Evolutionary conservation across 2,329 filamentous ascomycete species (phyloP), one percentile per base, ranked within the genome.

Genomic region (Proliferodiscus dingleyae): DNA sequence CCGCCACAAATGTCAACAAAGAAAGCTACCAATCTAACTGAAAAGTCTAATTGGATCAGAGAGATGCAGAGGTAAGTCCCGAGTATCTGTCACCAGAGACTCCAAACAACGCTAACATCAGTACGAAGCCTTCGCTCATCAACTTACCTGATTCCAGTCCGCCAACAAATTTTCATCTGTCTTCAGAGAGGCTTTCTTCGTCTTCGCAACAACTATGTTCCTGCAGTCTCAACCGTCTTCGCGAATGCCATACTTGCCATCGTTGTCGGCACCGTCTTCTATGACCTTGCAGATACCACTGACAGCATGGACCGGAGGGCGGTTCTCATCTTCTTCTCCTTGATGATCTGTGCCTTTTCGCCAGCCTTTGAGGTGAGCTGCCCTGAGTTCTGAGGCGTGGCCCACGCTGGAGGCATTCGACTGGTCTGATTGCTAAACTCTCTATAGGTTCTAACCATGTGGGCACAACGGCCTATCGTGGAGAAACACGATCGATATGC

Each of bases 401-500:
- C 43, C 50, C 37, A 54, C 23, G 3, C 2, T 47, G 13, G 24
- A 13, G 16, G 8, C 29, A 18, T 4, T n/a, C 23, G 15, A 16
- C 29, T 16, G 13, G 13, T 4, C 22, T 23, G n/a, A 23, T 18
- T 8, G 7, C 10, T 8, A 19, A 18, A 6, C 9, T 26, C 71
- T 80, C 15, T 68, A 86, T 47, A 85, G 73, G 93, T 95, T 62
- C 67, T 93, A 26, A 89, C 87, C 0, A 75, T 95, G 4, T 96
- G 93, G 62, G 80, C 87, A 2, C 89, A 95, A 76, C 84, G 90
- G 29, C 85, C 87, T 1, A 95, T 95, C 58, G 88, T 96, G 49
- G 89, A 95, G 63, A 95, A 95, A 64, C 90, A 96, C 58, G 71
- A 76, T 45, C 81, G 85, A 47, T 95, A 95, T 63, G 89, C 89